A percentile compares a stretch with the other conserved stretches of the same genome.
Conservation (phyloP, 768 basidiomycete genomes). For the Kwoniella heveanensis region DNA sequence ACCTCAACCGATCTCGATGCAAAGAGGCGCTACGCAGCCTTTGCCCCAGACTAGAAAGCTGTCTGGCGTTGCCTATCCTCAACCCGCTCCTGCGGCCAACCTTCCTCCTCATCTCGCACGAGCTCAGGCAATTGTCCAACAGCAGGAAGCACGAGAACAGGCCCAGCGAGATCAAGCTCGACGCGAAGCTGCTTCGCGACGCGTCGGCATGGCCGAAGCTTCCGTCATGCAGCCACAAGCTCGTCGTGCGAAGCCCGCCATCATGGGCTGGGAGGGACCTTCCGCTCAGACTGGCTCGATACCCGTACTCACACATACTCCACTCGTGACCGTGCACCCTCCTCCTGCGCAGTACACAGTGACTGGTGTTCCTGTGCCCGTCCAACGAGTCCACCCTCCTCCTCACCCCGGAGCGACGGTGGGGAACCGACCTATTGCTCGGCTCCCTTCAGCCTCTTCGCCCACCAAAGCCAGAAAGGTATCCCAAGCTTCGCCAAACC, state of each 20-base stretch:
- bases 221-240: conserved; percentile 30
- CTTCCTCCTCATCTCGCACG: conserved; percentile 40
- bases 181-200: conserved; percentile 26
- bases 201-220: conserved; percentile 42
- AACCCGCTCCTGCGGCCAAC: conserved; percentile 7
- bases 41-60: conserved; percentile 32
- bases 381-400: conserved; percentile 42
- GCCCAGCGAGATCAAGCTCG: conserved; percentile 28
- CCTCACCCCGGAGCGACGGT: conserved; percentile 34
- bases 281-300: conserved; percentile 28
- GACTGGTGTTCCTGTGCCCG: conserved; percentile 9
- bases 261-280: conserved; percentile 47
- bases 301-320: conserved; percentile 29
- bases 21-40: conserved; percentile 42
- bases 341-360: conserved; percentile 33
- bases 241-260: conserved; percentile 21
- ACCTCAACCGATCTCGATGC: conserved; percentile 35
- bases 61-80: conserved; percentile 11
- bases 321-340: conserved; percentile 45
- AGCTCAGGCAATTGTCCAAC: conserved; percentile 42
- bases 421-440: conserved; percentile 33
- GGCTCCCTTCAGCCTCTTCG: conserved; percentile 29
- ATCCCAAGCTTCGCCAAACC: conserved; percentile 14
- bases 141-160: conserved; percentile 40
- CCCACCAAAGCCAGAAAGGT: conserved; percentile 25